These are phyloP conservation scores for Arthrobotrys conoides DNA, from an alignment of 2,329 filamentous ascomycete genomes.

Conservation along the genomic window DNA sequence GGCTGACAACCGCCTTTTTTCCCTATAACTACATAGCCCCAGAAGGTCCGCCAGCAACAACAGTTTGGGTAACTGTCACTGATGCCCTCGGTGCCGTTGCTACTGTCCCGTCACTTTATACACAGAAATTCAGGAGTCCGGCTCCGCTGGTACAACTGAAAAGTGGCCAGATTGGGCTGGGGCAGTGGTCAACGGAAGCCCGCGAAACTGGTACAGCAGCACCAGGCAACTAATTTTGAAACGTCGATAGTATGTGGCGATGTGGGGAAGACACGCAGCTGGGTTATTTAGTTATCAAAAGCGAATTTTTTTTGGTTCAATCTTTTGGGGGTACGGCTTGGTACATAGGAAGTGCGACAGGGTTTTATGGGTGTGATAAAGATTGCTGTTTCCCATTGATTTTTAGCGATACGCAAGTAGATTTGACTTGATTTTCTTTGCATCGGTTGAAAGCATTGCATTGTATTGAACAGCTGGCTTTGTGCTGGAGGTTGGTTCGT, in stretches of 20 bases:
- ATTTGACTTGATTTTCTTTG: conserved; percentile 6
- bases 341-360: not conserved
- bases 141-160: conserved; percentile 42
- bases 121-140: conserved; percentile 42
- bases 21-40: conserved; percentile 15
- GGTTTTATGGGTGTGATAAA: not conserved
- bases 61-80: conserved; percentile 57
- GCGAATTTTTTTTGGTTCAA: not conserved
- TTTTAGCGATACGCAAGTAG: conserved; percentile 25
- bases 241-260: not conserved
- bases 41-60: conserved; percentile 38
- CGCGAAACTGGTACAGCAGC: conserved; percentile 27
- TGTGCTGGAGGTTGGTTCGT: not conserved
- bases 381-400: conserved; percentile 13
- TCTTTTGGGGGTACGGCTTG: not conserved
- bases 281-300: not conserved
- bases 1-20: conserved; percentile 1
- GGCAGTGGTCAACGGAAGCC: conserved; percentile 37
- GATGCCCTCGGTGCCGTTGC: conserved; percentile 41
- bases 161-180: conserved; percentile 54
- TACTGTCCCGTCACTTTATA: conserved; percentile 52
- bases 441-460: conserved; percentile 1
- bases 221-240: not conserved
- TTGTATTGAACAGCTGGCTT: conserved; percentile 8
- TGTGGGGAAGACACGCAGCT: not conserved